A percentile compares a stretch with the other conserved stretches of the same genome.
Conservation (phyloP, 2,329 filamentous ascomycete genomes). For the Truncatella angustata region DNA sequence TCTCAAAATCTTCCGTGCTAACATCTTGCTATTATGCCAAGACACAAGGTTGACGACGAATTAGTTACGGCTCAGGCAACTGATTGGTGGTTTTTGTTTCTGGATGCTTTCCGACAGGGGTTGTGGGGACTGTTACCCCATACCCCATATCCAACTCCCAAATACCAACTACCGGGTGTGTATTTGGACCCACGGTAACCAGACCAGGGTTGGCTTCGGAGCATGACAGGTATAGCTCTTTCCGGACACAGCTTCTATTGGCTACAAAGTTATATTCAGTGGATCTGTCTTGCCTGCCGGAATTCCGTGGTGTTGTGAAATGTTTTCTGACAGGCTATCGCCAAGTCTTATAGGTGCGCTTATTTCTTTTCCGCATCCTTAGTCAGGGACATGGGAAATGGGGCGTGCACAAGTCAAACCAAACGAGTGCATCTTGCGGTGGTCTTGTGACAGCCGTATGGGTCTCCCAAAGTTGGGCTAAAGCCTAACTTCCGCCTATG, state of each 20-base stretch:
- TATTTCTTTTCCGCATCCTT: not conserved
- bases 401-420: not conserved
- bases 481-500: not conserved
- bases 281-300: not conserved
- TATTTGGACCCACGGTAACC: not conserved
- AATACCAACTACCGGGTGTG: not conserved
- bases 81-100: constrained; percentile 10
- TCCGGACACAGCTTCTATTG: not conserved
- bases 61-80: not conserved
- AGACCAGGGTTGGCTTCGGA: constrained; percentile 1
- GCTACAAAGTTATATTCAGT: not conserved
- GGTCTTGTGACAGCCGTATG: not conserved
- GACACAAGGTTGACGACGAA: not conserved
- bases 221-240: constrained; percentile 1
- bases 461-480: not conserved
- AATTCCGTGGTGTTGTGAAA: not conserved
- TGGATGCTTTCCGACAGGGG: constrained; percentile 1
- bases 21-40: not conserved
- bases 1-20: not conserved
- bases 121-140: not conserved
- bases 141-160: constrained; percentile 1
- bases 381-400: not conserved
- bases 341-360: not conserved
- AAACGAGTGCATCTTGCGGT: not conserved
- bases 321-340: not conserved